phyloP scores from a whole-genome alignment of 352 stramenopile species.

The Pythium folliculosum region DNA sequence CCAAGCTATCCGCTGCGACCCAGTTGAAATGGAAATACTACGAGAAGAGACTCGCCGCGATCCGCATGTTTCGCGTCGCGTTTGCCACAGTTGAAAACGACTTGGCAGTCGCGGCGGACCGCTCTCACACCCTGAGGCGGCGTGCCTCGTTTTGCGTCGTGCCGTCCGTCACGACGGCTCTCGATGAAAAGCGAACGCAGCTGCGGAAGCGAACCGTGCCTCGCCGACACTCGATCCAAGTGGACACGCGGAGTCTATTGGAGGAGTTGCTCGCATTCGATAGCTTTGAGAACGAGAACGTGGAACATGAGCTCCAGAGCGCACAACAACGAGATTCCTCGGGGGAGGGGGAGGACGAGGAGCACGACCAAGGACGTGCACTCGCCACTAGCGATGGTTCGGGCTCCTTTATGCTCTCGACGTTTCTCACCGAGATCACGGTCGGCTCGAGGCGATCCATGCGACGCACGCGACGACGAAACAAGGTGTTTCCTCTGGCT shows the following conservation, averaged over 20 bases:
- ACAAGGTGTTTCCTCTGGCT: slow-evolving; percentile 8
- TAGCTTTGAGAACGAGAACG: slow-evolving; percentile 18
- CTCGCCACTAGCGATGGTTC: neutral
- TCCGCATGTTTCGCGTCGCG: slow-evolving; percentile 27
- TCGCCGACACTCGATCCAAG: slow-evolving; percentile 22
- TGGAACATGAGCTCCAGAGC: neutral
- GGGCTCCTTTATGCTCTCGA: slow-evolving; percentile 16
- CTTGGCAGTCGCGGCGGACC: neutral
- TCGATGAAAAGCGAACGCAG: slow-evolving; percentile 6
- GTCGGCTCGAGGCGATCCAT: neutral
- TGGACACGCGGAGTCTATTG: slow-evolving; percentile 4
- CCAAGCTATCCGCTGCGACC: slow-evolving; percentile 17
- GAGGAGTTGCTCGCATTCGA: slow-evolving; percentile 23
- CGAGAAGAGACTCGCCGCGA: slow-evolving; percentile 27
- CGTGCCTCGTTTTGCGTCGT: slow-evolving; percentile 10
- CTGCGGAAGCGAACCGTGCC: neutral
- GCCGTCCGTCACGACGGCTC: neutral
- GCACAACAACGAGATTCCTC: neutral
- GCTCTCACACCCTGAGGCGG: neutral
- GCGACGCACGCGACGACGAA: neutral
- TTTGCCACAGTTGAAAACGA: slow-evolving; percentile 11
- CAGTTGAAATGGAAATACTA: slow-evolving; percentile 24
- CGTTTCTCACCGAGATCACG: slow-evolving; percentile 20
- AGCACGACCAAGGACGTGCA: slow-evolving; percentile 1
- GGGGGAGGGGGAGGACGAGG: slow-evolving; percentile 1